Base-by-base conservation (phyloP, 2,329 filamentous ascomycete genomes). In the Fusarium annulatum region DNA sequence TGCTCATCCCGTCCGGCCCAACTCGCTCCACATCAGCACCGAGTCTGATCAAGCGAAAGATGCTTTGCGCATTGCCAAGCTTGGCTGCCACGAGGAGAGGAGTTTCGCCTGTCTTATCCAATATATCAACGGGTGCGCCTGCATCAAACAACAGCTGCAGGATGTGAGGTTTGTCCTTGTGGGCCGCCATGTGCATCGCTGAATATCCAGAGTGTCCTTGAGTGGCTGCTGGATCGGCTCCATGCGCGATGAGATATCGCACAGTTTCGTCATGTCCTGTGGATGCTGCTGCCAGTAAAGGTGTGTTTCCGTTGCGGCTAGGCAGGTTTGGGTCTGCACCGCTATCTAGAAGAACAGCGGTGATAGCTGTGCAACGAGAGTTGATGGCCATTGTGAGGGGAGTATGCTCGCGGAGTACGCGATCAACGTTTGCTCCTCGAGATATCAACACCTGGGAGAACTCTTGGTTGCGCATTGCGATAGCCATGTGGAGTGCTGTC, bases 151-250 rank as follows among this genome's bases (percentile, higher is more conserved):
- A 61, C 18, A 78, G 68, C n/a, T 69, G 71, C 34, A 78, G 48
- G 26, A 78, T 73, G 19, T 69, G 62, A 28, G 74, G 74, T 19
- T 75, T 78, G 60, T 78, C 68, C 51, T 78, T 78, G 58, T 78
- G 77, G 11, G 77, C 77, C 19, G 77, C 77, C 77, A 78, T 78
- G 38, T 78, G 77, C 74, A 78, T 78, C 16, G 77, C 69, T 34
- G 77, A 73, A 36, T 78, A 78, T 21, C 77, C 77, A 33, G 74
- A 78, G 33, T 73, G 69, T 21, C 71, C 67, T 45, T 75, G 74
- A 12, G 61, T 67, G 18, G 62, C 64, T 11, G 77, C 71, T 33
- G 74, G 71, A 46, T 78, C 74, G 19, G 77, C 77, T 5, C 77
- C 76, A 43, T 78, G 72, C 18, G 68, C 76, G 33, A 78, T 58